Conservation (phyloP, 805 yeast genomes). For the Millerago galiae region DNA sequence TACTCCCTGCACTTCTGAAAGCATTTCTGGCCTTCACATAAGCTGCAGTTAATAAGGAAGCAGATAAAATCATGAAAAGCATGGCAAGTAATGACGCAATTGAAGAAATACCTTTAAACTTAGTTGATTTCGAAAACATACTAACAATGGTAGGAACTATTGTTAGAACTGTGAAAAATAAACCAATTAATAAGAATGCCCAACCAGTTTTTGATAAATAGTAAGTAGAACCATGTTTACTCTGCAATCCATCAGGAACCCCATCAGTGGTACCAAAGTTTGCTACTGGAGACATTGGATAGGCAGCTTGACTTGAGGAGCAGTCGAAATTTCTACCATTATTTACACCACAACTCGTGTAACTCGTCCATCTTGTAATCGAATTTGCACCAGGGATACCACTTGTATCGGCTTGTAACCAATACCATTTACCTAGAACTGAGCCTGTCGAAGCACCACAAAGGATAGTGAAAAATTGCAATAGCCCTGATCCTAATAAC, state of each 20-base stretch:
- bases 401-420: constrained; percentile 71
- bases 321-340: constrained; percentile 46
- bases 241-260: constrained; percentile 49
- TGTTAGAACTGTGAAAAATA: constrained; percentile 46
- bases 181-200: constrained; percentile 54
- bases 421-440: constrained; percentile 62
- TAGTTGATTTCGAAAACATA: constrained; percentile 18
- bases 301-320: constrained; percentile 58
- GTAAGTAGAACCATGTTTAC: constrained; percentile 47
- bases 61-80: constrained; percentile 39
- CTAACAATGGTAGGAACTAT: constrained; percentile 30
- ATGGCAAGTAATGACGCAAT: constrained; percentile 28
- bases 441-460: constrained; percentile 53
- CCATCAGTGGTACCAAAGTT: constrained; percentile 53
- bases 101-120: constrained; percentile 16
- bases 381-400: constrained; percentile 33
- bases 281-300: constrained; percentile 74
- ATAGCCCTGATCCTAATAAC: constrained; percentile 41
- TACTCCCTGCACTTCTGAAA: constrained; percentile 37
- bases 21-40: constrained; percentile 46
- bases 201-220: constrained; percentile 64
- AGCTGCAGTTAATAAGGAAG: constrained; percentile 47
- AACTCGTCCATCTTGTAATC: constrained; percentile 74
- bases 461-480: constrained; percentile 57
- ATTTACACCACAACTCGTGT: constrained; percentile 48